These are phyloP conservation scores for Conoideocrella luteorostrata DNA, from an alignment of 2,329 filamentous ascomycete species.

Conservation along the genomic window DNA sequence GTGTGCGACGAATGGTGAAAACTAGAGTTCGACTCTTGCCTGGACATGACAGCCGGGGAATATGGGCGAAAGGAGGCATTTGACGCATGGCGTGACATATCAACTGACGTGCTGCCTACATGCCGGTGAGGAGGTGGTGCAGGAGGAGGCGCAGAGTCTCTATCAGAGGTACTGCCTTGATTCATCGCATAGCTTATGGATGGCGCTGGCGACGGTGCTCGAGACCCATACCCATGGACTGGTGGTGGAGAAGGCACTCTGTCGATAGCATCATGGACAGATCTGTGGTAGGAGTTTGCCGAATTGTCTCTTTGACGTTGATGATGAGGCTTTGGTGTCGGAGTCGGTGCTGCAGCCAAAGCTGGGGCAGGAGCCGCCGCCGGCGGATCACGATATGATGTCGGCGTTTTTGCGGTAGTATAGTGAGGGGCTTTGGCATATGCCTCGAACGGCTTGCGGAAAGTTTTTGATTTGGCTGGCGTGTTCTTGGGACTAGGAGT, in stretches of 20 bases:
- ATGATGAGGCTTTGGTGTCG: conserved; percentile 11
- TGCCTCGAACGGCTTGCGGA: conserved; percentile 61
- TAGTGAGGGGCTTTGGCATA: conserved; percentile 62
- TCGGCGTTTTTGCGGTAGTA: conserved; percentile 55
- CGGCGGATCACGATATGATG: conserved; percentile 44
- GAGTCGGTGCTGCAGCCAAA: conserved; percentile 16
- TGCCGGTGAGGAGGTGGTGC: conserved; percentile 81
- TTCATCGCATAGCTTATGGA: conserved; percentile 17
- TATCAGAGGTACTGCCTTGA: conserved; percentile 20
- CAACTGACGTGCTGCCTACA: conserved; percentile 26
- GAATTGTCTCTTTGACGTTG: conserved; percentile 14
- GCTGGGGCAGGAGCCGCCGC: conserved; percentile 15
- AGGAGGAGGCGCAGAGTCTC: conserved; percentile 67
- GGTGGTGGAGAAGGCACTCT: conserved; percentile 16
- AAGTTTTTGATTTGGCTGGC: conserved; percentile 55
- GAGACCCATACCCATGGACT: conserved; percentile 21
- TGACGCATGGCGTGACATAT: conserved; percentile 27
- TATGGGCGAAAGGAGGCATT: conserved; percentile 27
- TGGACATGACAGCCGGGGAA: conserved; percentile 22
- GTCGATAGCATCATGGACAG: conserved; percentile 14
- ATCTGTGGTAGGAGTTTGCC: conserved; percentile 22
- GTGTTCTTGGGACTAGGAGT: conserved; percentile 48
- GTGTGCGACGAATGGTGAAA: conserved; percentile 21
- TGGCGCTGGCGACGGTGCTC: conserved; percentile 24
- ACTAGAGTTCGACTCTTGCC: conserved; percentile 30